phyloP scores from a whole-genome alignment of 2,329 filamentous ascomycete species.

The Alternaria novae-zelandiae region DNA sequence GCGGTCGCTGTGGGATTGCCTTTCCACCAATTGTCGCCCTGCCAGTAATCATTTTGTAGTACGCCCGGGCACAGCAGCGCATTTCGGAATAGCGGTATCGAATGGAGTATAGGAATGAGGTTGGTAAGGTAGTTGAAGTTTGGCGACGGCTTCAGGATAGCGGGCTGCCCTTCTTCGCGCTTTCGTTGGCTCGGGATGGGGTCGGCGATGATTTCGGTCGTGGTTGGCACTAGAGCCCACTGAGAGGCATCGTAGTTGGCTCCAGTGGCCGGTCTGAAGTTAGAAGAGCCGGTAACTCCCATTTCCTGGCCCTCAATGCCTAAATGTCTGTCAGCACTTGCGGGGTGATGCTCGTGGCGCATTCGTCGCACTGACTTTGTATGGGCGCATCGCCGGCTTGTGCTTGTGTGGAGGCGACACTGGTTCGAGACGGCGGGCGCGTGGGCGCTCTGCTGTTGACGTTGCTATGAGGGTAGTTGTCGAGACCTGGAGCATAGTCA shows the following conservation, averaged over 20 bases:
- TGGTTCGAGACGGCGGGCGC: constrained; percentile 45
- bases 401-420: constrained; percentile 37
- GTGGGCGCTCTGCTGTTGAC: constrained; percentile 44
- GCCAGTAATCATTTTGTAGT: constrained; percentile 58
- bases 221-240: constrained; percentile 63
- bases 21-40: constrained; percentile 68
- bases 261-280: constrained; percentile 63
- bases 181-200: constrained; percentile 57
- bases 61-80: constrained; percentile 59
- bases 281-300: constrained; percentile 55
- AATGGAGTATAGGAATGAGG: constrained; percentile 66
- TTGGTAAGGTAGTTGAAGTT: constrained; percentile 62
- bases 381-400: constrained; percentile 41
- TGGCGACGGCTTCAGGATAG: constrained; percentile 63
- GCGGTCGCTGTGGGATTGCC: constrained; percentile 59
- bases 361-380: constrained; percentile 35
- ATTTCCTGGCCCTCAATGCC: constrained; percentile 58
- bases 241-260: constrained; percentile 60
- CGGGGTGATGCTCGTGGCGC: neutral
- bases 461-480: constrained; percentile 41
- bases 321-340: constrained; percentile 26
- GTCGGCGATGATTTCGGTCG: constrained; percentile 60
- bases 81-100: constrained; percentile 65
- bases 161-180: constrained; percentile 58
- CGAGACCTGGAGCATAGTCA: constrained; percentile 39